Conservation (phyloP, 441 rosid species). For the Corymbia citriodora region DNA sequence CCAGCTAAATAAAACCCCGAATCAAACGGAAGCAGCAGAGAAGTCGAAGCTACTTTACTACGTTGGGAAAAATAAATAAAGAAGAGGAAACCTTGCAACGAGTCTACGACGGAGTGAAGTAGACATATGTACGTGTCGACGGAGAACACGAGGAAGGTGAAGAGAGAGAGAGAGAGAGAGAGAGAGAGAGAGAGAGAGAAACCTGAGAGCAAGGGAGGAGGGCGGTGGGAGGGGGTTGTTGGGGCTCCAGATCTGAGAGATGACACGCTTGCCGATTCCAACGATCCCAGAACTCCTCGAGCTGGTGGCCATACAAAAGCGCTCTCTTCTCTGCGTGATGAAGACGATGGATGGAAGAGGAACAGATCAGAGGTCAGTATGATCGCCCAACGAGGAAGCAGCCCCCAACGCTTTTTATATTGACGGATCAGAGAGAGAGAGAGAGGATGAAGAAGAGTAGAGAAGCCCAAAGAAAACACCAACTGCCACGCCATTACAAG, state of each 20-base stretch:
- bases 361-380: neutral
- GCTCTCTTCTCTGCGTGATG: neutral
- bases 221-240: neutral
- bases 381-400: neutral
- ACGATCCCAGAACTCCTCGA: constrained; percentile 46
- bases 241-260: constrained; percentile 29
- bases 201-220: constrained; percentile 17
- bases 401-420: neutral
- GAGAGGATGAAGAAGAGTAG: neutral
- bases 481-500: neutral
- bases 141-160: too few species aligned
- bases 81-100: neutral
- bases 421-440: neutral
- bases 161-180: neutral
- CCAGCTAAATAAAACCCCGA: neutral
- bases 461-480: neutral
- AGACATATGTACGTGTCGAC: too few species aligned
- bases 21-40: neutral
- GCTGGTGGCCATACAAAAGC: constrained; percentile 3
- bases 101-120: neutral
- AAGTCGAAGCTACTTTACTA: neutral
- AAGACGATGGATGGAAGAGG: neutral
- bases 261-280: constrained; percentile 43
- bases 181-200: neutral
- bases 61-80: neutral